Evolutionary conservation across 495 filamentous ascomycete species (phyloP), one percentile per base, ranked within the genome.

Genomic region (Beverwykella pulmonaria): DNA sequence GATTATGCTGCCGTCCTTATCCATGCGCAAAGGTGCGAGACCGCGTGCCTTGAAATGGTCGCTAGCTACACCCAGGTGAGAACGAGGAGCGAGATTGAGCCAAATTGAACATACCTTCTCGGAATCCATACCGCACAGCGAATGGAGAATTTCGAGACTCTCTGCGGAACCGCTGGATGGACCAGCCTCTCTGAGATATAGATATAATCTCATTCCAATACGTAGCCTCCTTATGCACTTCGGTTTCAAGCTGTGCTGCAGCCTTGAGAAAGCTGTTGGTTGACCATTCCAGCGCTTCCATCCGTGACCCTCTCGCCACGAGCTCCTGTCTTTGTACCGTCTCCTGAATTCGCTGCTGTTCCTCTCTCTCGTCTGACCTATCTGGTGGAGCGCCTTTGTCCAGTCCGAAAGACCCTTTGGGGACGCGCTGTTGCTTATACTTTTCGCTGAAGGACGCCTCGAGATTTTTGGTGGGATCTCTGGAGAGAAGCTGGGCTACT

Each of bases 201-300:
- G 86, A 84, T 30, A 96, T 75, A 0, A 96, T 84, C 71, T 96
- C 86, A 53, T 88, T 81, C 95, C 95, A 99, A 76, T 96, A 98
- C 65, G 83, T 87, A 1, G 86, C 86, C 75, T 99, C 95, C 14
- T 85, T 82, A 32, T 81, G 78, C 29, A 94, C 88, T 72, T 96
- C 92, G 3, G 81, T 80, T 63, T 92, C 86, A 8, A 99, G 78
- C 53, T 89, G 82, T 32, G 83, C 80, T 0, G 90, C 90, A 14
- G 91, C 86, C 12, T 83, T 82, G n/a, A 92, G 78, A 22, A 97
- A 79, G 49, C 84, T 87, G 69, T 91, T 88, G 1, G 90, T 89
- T n/a, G 87, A 85, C 4, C 82, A 81, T 57, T 90, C 87, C 68
- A 96, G 81, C 30, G 87, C 88, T 65, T 92, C 84, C 69, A 92